Evolutionary conservation across 177 flowering plant species (phyloP).

Genomic region (Telopea speciosissima): DNA sequence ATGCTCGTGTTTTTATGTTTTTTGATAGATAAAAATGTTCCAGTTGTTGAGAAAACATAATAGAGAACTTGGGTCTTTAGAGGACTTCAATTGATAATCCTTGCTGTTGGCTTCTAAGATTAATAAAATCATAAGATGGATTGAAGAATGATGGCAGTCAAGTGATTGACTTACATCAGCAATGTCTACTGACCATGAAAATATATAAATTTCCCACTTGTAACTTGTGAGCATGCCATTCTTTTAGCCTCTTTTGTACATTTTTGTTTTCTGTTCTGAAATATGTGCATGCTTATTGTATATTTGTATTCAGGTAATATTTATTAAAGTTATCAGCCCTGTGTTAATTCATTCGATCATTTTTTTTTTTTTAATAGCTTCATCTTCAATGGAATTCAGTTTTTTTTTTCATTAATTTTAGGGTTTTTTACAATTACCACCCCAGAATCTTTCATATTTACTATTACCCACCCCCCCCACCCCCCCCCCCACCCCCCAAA

Average conservation of each 20-base stretch:
- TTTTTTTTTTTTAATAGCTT: no score
- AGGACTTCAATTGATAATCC: not conserved
- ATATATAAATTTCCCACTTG: not conserved
- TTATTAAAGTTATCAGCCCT: no score
- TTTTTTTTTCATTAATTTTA: no score
- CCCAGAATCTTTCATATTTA: no score
- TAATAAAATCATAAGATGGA: not conserved
- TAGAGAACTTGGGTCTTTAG: not conserved
- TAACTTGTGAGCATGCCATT: not conserved
- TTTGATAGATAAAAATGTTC: not conserved
- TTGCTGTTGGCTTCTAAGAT: not conserved
- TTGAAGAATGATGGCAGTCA: not conserved
- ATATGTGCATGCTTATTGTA: not conserved
- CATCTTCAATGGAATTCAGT: not conserved
- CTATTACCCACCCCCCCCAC: no score
- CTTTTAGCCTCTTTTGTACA: not conserved
- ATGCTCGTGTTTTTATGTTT: no score
- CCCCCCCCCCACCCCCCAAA: no score
- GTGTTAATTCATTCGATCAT: not conserved
- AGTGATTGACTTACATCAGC: not conserved
- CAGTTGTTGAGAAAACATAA: not conserved
- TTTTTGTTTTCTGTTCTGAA: not conserved
- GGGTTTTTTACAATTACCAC: no score
- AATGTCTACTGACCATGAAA: not conserved
- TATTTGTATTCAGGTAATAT: no score